phyloP scores from a whole-genome alignment of 495 filamentous ascomycete genomes.

The Friedmanniomyces endolithicus region DNA sequence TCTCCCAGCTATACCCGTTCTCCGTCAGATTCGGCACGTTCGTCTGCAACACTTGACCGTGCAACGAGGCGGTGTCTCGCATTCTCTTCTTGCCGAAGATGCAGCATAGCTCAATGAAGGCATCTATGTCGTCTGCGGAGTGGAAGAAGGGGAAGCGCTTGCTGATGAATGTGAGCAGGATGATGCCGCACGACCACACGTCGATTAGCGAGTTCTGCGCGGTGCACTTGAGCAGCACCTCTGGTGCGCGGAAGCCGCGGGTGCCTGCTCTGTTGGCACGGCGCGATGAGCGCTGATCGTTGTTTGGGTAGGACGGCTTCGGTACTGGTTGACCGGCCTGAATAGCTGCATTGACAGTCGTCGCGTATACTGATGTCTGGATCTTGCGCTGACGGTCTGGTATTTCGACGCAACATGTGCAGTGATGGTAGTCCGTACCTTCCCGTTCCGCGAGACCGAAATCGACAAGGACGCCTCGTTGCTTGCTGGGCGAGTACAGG shows the following conservation, averaged over 20 bases:
- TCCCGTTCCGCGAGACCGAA: constrained; percentile 87
- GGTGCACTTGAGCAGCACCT: constrained; percentile 95
- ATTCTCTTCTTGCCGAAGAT: constrained; percentile 82
- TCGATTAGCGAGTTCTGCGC: constrained; percentile 84
- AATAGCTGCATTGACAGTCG: constrained; percentile 8
- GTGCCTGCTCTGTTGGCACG: constrained; percentile 95
- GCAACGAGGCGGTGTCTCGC: constrained; percentile 66
- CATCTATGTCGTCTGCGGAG: constrained; percentile 88
- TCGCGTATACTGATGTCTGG: constrained; percentile 26
- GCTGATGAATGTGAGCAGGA: constrained; percentile 79
- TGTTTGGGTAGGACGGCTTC: constrained; percentile 44
- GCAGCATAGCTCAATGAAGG: constrained; percentile 90
- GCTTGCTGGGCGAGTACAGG: constrained; percentile 72
- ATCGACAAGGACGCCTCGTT: constrained; percentile 83
- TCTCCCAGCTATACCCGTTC: constrained; percentile 73
- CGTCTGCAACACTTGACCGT: constrained; percentile 79
- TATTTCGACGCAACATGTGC: constrained; percentile 48
- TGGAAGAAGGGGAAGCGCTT: constrained; percentile 97
- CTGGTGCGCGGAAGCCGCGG: constrained; percentile 86
- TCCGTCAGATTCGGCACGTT: constrained; percentile 81
- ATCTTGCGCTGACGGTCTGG: constrained; percentile 27
- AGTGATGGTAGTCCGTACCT: constrained; percentile 59
- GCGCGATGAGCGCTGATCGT: constrained; percentile 72
- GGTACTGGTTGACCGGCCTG: constrained; percentile 28
- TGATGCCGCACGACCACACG: constrained; percentile 92